Base-by-base conservation (phyloP, 108 stramenopile genomes). In the Phaeodactylum tricornutum region DNA sequence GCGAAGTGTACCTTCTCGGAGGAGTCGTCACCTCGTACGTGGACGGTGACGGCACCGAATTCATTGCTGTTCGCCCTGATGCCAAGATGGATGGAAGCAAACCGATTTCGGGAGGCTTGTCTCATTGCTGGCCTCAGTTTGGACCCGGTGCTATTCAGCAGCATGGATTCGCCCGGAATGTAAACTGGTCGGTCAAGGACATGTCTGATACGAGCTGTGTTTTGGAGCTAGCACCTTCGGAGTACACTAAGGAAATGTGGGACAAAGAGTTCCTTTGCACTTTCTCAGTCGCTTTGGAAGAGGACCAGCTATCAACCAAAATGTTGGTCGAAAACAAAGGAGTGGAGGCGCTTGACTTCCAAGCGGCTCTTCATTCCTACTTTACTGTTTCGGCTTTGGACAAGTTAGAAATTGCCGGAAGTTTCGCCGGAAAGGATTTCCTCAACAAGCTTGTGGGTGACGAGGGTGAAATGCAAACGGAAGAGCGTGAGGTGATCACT, bases 81-180 rank as follows among this genome's bases (percentile, higher is more conserved):
- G 96, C 96, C 43, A 95, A 92, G 62, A 88, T 93, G 81, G 94
- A 95, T 48, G 94, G 94, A 56, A 87, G 84, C 38, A 95, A 97
- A 69, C 96, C 96, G 8, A 96, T 96, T 51, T 75, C 75, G 49
- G 96, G 96, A 24, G 96, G 93, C 29, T 75, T 96, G 23, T 78
- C 75, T 31, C 87, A 89, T 67, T 96, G 95, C 84, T 96, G 87
- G 84, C 95, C 95, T 28, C 74, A 84, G 62, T 90, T 90, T 44
- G 87, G 87, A 43, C 87, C 87, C 23, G 83, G 87, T 21, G 91
- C 59, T 26, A 96, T 96, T 67, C 95, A 96, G 75, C 88, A 96
- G 54, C 96, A 96, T 59, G 96, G 96, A 50, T 96, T 96, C 47
- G 96, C 93, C n/a, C 81, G 96, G 37, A 96, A 96, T 53, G 81